Evolutionary conservation across 108 stramenopile species (phyloP), one percentile per base, ranked within the genome.

Genomic region (Cyclotella sp.): DNA sequence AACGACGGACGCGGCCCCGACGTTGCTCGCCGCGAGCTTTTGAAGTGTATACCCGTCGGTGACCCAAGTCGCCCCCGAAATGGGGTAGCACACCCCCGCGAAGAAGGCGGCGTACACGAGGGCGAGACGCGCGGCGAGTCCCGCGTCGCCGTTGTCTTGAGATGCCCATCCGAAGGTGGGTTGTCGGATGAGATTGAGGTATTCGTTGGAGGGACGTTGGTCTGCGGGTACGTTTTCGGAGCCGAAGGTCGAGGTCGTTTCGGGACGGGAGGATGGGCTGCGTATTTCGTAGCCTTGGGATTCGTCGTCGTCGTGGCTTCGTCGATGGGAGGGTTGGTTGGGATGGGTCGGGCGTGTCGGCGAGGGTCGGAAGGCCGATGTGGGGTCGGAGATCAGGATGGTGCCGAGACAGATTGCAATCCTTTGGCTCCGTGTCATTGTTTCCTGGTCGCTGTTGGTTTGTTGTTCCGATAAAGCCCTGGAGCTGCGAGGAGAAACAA

Each of bases 131-230:
- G 83, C 24, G 21, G 75, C 67, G 57, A 86, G 63, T 29, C 77
- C 75, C 3, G 16, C 9, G 75, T 76, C 68, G 16, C 82, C 80
- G 72, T 58, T 73, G 47, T 94, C 91, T 45, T 88, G 81, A 14
- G 80, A 78, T 24, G 88, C 89, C 93, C 93, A 95, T 11, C 82
- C 91, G 67, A 92, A 95, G 29, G 91, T 66, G 3, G 93, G 93
- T 47, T 86, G 83, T 21, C 77, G 70, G 11, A 81, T 80, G 47
- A 95, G 69, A 68, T 95, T 87, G 55, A 92, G 71, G 47, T 92
- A 95, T 74, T 95, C 93, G 69, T 95, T 95, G 26, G 91, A 87
- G 9, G 93, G 93, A 27, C 93, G 83, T 71, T 90, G 89, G 7
- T 82, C 87, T 34, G 88, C 78, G 12, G 93, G 93, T 24, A 95